Percentiles rank a stretch among this genome's conserved stretches.
These are phyloP conservation scores for Fusarium hostae DNA, from an alignment of 2,329 filamentous ascomycete genomes.

Conservation along the genomic window DNA sequence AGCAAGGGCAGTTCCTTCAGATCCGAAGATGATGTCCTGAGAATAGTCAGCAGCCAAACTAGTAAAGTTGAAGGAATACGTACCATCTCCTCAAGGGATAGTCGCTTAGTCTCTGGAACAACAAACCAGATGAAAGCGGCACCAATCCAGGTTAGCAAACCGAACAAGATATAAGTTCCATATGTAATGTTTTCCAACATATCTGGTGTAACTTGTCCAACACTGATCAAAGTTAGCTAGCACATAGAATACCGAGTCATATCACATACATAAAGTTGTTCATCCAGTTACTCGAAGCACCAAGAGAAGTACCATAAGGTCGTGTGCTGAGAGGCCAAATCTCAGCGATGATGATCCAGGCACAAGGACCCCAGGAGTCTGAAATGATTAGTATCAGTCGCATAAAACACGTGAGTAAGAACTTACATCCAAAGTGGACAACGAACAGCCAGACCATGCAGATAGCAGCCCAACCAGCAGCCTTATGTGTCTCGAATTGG, in stretches of 20 bases:
- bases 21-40: constrained; percentile 74
- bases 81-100: constrained; percentile 73
- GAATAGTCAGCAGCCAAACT: background rate
- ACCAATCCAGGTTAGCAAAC: constrained; percentile 70
- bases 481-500: constrained; percentile 64
- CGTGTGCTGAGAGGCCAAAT: constrained; percentile 78
- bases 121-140: constrained; percentile 71
- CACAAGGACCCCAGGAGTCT: constrained; percentile 77
- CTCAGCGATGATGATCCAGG: constrained; percentile 80
- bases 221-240: constrained; percentile 42
- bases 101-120: constrained; percentile 72
- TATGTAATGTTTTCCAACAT: constrained; percentile 73
- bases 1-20: constrained; percentile 71
- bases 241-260: accelerated
- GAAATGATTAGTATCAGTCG: accelerated
- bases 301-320: constrained; percentile 76
- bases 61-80: background rate
- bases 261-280: constrained; percentile 63
- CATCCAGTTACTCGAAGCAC: constrained; percentile 73
- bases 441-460: constrained; percentile 80
- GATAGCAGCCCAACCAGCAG: constrained; percentile 76
- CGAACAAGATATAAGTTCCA: constrained; percentile 79
- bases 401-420: accelerated
- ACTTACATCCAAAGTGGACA: constrained; percentile 72
- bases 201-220: constrained; percentile 76